phyloP scores from a whole-genome alignment of 208 protist species.

The Wallacemonas sp. region DNA sequence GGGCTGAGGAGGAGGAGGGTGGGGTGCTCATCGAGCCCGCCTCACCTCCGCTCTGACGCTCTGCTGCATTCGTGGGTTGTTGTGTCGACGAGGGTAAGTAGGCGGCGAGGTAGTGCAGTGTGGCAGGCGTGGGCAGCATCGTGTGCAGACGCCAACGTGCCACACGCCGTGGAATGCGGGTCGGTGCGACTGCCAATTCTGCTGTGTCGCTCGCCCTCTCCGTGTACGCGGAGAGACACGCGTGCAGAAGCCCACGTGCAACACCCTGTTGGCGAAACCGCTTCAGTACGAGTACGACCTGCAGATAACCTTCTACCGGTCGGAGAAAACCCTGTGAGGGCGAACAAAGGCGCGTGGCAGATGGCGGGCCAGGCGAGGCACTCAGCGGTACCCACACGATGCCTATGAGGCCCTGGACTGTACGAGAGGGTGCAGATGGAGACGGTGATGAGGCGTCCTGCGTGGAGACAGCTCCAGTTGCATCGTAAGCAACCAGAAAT shows the following conservation, averaged over 20 bases:
- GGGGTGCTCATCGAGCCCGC: no score
- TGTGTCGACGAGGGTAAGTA: neutral
- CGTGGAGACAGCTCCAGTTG: no score
- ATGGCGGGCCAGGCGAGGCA: neutral
- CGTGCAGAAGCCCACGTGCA: conserved; percentile 32
- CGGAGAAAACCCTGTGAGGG: no score
- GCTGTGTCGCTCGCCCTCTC: neutral
- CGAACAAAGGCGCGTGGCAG: neutral
- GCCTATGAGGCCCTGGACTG: conserved; percentile 51
- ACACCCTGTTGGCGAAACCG: conserved; percentile 36
- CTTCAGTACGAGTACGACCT: conserved; percentile 54
- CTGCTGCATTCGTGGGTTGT: neutral
- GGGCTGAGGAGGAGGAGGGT: no score
- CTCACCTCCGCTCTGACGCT: no score
- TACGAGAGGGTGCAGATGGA: neutral
- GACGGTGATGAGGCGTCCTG: neutral
- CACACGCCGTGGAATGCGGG: conserved; percentile 14
- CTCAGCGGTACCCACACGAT: conserved; percentile 70
- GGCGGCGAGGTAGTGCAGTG: conserved; percentile 24
- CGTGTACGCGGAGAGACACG: conserved; percentile 13
- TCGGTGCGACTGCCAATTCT: neutral
- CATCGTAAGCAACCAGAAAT: conserved; percentile 35
- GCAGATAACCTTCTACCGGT: conserved; percentile 81
- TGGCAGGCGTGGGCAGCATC: conserved; percentile 26
- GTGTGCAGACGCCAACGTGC: conserved; percentile 74